A percentile compares a stretch with the other conserved stretches of the same genome.
phyloP scores from a whole-genome alignment of 345 rosid genomes.

The Hirschfeldia incana region DNA sequence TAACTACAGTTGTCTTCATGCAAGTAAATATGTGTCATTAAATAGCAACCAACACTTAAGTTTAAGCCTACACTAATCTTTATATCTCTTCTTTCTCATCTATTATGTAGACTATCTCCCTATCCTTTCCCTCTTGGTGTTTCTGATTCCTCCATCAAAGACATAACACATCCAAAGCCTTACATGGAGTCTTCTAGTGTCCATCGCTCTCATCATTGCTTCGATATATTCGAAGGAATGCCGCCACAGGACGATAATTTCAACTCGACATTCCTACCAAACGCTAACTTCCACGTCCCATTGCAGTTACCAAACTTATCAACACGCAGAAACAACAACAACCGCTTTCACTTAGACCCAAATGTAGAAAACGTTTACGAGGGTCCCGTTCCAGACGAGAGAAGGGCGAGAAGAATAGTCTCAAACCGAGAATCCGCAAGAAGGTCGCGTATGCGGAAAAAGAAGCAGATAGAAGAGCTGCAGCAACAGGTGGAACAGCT shows the following conservation, averaged over 20 bases:
- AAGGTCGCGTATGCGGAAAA: slow-evolving; percentile 69
- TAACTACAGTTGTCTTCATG: slow-evolving; percentile 29
- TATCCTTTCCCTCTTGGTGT: neutral
- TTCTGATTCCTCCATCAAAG: slow-evolving; percentile 12
- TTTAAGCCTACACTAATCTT: slow-evolving; percentile 10
- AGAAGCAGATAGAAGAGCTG: slow-evolving; percentile 78
- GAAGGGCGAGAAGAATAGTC: slow-evolving; percentile 63
- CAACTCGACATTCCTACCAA: slow-evolving; percentile 33
- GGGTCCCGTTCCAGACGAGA: slow-evolving; percentile 39
- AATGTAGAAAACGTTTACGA: neutral
- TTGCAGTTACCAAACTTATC: slow-evolving; percentile 36
- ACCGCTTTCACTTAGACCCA: slow-evolving; percentile 36
- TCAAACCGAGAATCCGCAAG: slow-evolving; percentile 83
- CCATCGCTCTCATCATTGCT: slow-evolving; percentile 36
- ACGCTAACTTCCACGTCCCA: slow-evolving; percentile 30
- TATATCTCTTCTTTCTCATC: neutral
- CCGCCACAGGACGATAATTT: slow-evolving; percentile 43
- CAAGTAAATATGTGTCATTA: slow-evolving; percentile 29
- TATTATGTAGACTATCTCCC: neutral
- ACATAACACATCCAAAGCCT: slow-evolving; percentile 11
- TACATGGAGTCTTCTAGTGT: slow-evolving; percentile 24
- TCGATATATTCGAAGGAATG: slow-evolving; percentile 34
- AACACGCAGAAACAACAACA: slow-evolving; percentile 27
- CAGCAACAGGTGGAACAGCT: slow-evolving; percentile 66
- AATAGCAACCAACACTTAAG: slow-evolving; percentile 12